Evolutionary conservation across 2,329 filamentous ascomycete species (phyloP), one percentile per base, ranked within the genome.

Genomic region (Phialophora tarda): DNA sequence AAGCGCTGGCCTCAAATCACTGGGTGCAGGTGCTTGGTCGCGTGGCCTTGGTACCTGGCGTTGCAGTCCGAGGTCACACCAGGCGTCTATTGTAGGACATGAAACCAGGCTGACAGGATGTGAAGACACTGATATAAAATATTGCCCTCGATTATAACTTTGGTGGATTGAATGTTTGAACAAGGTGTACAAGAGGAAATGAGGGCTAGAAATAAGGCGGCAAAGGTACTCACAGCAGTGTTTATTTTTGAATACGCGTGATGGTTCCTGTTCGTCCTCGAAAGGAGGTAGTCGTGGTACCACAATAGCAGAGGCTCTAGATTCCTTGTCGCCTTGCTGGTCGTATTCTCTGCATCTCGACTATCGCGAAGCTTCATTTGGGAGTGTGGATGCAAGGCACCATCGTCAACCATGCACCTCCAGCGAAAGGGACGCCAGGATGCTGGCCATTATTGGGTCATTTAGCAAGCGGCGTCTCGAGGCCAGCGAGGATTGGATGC

Each of bases 271-370:
- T n/a, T 44, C 57, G 1, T 26, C 54, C 10, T 28, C 47, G 12
- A 41, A 53, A 61, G 12, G 48, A 54, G 47, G 47, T 30, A 38
- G 48, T 8, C 44, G 59, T 53, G 59, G 30, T 51, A 61, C 44
- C 51, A 60, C 57, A 60, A 59, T 51, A 51, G 57, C 24, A 28
- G 59, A 61, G 59, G 59, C 59, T 61, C 59, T 61, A 53, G 59
- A 61, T n/a, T 26, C 51, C 26, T 53, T 61, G 47, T 61, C 59
- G 59, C 59, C 59, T 38, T 51, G 59, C 55, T 41, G 23, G 6
- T n/a, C 51, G 51, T 48, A 50, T 57, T 48, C 26, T 38, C n/a
- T 21, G 23, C 51, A 59, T 34, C 59, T 53, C n/a, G 47, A 51
- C 34, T 14, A 34, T 61, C 30, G 59, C 34, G 59, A 61, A 53